These are phyloP conservation scores for Ogataea philodendri DNA, from an alignment of 805 yeast species.

Conservation along the genomic window DNA sequence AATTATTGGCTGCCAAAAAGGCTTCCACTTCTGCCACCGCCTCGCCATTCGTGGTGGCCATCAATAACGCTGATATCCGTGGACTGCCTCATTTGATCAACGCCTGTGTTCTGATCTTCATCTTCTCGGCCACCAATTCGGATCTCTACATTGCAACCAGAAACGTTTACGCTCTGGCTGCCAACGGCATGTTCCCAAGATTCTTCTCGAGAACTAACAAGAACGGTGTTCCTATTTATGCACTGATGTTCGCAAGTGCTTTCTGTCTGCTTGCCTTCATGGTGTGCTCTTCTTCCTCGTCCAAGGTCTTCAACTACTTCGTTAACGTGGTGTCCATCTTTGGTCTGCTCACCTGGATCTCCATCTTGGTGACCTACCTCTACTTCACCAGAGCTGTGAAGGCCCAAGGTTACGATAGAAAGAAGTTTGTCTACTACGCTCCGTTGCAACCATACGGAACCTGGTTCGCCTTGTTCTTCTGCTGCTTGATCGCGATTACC, in stretches of 20 bases:
- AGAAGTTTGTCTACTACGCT: slow-evolving; percentile 56
- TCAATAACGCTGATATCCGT: slow-evolving; percentile 58
- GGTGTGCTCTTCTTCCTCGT: slow-evolving; percentile 58
- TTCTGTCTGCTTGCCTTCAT: slow-evolving; percentile 70
- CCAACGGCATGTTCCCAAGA: slow-evolving; percentile 72
- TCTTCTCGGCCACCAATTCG: slow-evolving; percentile 79
- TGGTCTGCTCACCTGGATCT: slow-evolving; percentile 73
- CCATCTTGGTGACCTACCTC: slow-evolving; percentile 66
- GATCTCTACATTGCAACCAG: slow-evolving; percentile 77
- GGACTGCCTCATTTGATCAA: slow-evolving; percentile 76
- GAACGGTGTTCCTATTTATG: slow-evolving; percentile 67
- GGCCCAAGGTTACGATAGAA: slow-evolving; percentile 64
- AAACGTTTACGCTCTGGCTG: slow-evolving; percentile 67
- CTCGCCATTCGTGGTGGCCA: slow-evolving; percentile 84
- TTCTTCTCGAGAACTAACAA: slow-evolving; percentile 62
- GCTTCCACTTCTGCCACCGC: slow-evolving; percentile 62
- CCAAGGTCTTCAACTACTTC: slow-evolving; percentile 61
- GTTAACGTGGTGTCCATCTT: slow-evolving; percentile 76
- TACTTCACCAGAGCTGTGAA: slow-evolving; percentile 61
- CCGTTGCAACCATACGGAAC: slow-evolving; percentile 72
- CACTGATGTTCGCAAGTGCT: slow-evolving; percentile 47
- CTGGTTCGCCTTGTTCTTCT: slow-evolving; percentile 52
- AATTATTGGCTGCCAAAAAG: slow-evolving; percentile 41
- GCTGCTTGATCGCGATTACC: slow-evolving; percentile 55
- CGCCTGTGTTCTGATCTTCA: slow-evolving; percentile 72